These are phyloP conservation scores for Beta macrorhiza DNA, from an alignment of 179 eudicot species.

Conservation along the genomic window DNA sequence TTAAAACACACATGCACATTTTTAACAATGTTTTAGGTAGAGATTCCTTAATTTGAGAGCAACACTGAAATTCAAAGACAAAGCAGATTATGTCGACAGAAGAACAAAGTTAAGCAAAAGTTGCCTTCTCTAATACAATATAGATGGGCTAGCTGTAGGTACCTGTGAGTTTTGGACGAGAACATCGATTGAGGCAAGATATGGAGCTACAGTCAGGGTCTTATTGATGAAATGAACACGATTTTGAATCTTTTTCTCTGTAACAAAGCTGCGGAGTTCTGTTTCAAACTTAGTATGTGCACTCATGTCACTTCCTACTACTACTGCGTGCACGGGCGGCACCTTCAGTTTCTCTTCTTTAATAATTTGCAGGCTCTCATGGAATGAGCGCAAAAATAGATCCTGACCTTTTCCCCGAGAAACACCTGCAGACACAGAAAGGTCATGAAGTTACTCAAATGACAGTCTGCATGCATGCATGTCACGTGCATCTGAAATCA, in stretches of 20 bases:
- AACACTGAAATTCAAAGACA: background rate
- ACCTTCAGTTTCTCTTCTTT: conserved; percentile 71
- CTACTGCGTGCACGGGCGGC: conserved; percentile 82
- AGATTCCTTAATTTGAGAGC: background rate
- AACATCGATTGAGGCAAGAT: conserved; percentile 85
- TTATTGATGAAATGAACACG: conserved; percentile 87
- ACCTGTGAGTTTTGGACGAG: conserved; percentile 97
- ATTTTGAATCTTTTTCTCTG: conserved; percentile 61
- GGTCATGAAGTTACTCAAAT: background rate
- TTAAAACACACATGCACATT: background rate
- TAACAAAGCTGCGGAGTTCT: conserved; percentile 74
- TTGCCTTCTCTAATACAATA: background rate
- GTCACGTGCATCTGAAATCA: background rate
- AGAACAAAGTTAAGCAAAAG: background rate
- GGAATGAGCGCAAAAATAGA: conserved; percentile 74
- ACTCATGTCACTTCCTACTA: conserved; percentile 90
- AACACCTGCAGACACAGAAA: conserved; percentile 58
- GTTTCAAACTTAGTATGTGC: conserved; percentile 84
- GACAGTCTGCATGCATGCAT: background rate
- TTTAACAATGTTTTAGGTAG: background rate
- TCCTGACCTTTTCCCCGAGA: conserved; percentile 98
- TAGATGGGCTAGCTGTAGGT: conserved; percentile 9
- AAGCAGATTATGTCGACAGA: background rate
- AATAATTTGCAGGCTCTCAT: conserved; percentile 73
- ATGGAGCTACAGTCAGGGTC: conserved; percentile 85